Conservation (phyloP, 768 basidiomycete species). For the Kwoniella europaea region DNA sequence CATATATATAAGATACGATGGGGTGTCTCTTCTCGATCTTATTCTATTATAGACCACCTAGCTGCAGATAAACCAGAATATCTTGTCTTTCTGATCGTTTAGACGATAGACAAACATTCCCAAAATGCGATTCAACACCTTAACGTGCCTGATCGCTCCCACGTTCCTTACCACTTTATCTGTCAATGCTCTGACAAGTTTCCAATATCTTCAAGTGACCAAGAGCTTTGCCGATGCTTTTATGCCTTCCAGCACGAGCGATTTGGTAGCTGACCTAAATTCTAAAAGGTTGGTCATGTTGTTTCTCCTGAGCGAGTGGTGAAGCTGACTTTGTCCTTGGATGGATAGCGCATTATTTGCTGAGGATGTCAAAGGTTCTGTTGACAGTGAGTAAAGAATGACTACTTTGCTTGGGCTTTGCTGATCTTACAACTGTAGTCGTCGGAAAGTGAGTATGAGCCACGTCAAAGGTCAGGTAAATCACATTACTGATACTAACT, state of each 20-base stretch:
- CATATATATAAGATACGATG: neutral
- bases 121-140: neutral
- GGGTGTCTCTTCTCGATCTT: too few species aligned
- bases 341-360: constrained; percentile 34
- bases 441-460: constrained; percentile 6
- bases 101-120: neutral
- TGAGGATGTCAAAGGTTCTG: constrained; percentile 36
- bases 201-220: constrained; percentile 18
- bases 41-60: too few species aligned
- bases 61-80: neutral
- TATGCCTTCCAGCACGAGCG: constrained; percentile 11
- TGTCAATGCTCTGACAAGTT: constrained; percentile 20
- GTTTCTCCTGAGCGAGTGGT: neutral
- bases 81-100: neutral
- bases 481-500: too few species aligned
- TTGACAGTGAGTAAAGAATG: constrained; percentile 29
- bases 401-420: neutral
- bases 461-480: constrained; percentile 33
- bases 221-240: constrained; percentile 33
- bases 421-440: neutral
- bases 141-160: constrained; percentile 7
- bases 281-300: constrained; percentile 18
- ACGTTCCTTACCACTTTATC: neutral
- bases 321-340: neutral
- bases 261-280: constrained; percentile 16